A percentile compares a stretch with the other conserved stretches of the same genome.
Evolutionary conservation across 2,329 filamentous ascomycete species (phyloP).

Genomic region (Metarhizium sp.): DNA sequence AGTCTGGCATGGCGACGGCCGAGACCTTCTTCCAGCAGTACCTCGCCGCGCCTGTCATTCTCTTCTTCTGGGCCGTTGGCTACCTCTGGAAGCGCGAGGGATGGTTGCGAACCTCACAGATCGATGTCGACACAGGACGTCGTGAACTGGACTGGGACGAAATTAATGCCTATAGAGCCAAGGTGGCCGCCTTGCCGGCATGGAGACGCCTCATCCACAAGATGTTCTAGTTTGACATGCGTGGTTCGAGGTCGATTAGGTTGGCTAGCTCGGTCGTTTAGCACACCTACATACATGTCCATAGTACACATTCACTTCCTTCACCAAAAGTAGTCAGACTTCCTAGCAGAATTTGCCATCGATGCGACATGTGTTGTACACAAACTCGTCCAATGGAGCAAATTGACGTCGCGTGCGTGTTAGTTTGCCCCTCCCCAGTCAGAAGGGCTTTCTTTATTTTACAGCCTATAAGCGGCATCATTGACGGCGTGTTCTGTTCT

Average conservation of each 20-base stretch:
- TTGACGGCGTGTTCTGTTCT: too few species aligned
- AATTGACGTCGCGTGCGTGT: not conserved
- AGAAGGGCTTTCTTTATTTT: too few species aligned
- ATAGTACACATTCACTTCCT: not conserved
- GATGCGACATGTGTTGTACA: not conserved
- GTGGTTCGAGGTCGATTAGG: not conserved
- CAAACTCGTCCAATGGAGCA: not conserved
- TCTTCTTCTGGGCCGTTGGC: constrained; percentile 46
- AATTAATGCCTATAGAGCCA: constrained; percentile 43
- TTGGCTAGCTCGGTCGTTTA: not conserved
- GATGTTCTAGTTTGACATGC: constrained; percentile 18
- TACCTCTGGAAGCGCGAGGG: constrained; percentile 58
- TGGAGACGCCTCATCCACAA: constrained; percentile 30
- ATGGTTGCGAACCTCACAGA: constrained; percentile 48
- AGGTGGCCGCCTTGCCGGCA: constrained; percentile 36
- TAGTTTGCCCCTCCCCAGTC: too few species aligned
- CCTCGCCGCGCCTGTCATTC: constrained; percentile 44
- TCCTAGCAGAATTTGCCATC: not conserved
- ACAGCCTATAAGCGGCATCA: too few species aligned
- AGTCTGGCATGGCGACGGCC: constrained; percentile 26
- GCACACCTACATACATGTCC: not conserved
- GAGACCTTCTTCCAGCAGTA: constrained; percentile 47
- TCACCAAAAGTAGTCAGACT: not conserved
- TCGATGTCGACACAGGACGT: constrained; percentile 59
- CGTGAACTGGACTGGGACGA: constrained; percentile 54